Evolutionary conservation across 2,329 filamentous ascomycete genomes (phyloP), one percentile per base, ranked within the genome.

Genomic region (Aspergillus eucalypticola): DNA sequence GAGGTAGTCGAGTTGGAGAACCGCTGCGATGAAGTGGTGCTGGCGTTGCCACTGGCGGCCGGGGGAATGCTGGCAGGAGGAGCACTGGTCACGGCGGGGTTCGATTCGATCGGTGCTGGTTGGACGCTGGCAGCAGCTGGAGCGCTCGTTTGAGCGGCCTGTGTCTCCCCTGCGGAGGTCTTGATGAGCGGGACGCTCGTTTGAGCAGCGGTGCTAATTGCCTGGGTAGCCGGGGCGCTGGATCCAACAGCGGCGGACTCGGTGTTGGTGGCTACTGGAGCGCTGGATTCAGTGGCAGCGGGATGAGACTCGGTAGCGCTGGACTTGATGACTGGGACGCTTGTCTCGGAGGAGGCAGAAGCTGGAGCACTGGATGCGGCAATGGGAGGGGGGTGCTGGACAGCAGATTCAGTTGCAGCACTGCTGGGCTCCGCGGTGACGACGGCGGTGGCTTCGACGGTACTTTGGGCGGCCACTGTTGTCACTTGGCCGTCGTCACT

Each of bases 171-270:
- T 17, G 6, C 21, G 23, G 19, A 27, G 25, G 42, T 8, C 10
- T 25, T 29, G 52, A 42, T 29, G 38, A 41, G 23, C 25, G 38
- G 35, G 38, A 29, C 39, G 38, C 42, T 53, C 11, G 50, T 4
- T 35, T 39, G 50, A 19, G 17, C 10, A 6, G 29, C 29, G 17
- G 50, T 25, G 50, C 46, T 11, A 35, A 35, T 35, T 11, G 1
- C 29, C 32, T 35, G 32, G 32, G 4, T 13, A 42, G 65, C 62
- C 57, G 69, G 66, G 48, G 60, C 56, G 54, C 66, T 69, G 29
- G 66, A 64, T 8, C 56, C 53, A 19, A 52, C 46, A 23, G 29
- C 60, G 38, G 58, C 60, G 25, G 56, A 58, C 21, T 55, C 41
- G 10, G 32, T 35, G 11, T 35, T 13, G 32, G 41, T 27, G 25